Evolutionary conservation across 495 filamentous ascomycete species (phyloP), one percentile per base, ranked within the genome.

Genomic region (Pyrenula massariospora): DNA sequence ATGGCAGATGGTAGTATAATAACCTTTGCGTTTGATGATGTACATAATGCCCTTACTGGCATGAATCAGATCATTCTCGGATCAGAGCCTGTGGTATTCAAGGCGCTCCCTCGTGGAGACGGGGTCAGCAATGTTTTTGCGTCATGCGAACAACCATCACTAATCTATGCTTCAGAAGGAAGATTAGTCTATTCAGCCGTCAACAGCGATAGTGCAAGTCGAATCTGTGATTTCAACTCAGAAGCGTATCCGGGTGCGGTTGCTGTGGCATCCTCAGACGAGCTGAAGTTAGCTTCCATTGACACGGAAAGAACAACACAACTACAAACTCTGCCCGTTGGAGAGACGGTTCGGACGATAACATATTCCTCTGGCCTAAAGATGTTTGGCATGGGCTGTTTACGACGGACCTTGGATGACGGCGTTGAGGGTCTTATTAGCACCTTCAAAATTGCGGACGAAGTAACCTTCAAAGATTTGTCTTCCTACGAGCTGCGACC

Each of bases 1-100:
- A 89, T 96, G 84, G 89, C 92, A 21, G 92, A 96, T 69, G 93
- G 93, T 22, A 88, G 86, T 61, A 87, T 99, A 10, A 79, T 93
- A 52, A 95, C 87, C 1, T 99, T 91, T 67, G 77, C 80, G 36
- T 72, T 94, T n/a, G 77, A 89, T 36, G 62, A 75, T 0, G 47
- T 62, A 0, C 76, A 79, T 48, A 76, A 78, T 58, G 67, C 77
- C 3, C 71, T 97, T 10, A 85, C 82, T 0, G 76, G 79, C 1
- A 84, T 84, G 63, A 95, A 89, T 66, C 87, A 82, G 61, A 83
- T 95, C 24, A 78, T 95, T 21, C 77, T 99, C 48, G 94, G 94
- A 10, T 91, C 88, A 22, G 83, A 91, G 59, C 83, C 93, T 60
- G 84, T 91, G 1, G 83, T 75, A 10, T 87, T 99, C 63, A 83